Base-by-base conservation (phyloP, 495 filamentous ascomycete genomes). In the Aspergillus kassunensis region DNA sequence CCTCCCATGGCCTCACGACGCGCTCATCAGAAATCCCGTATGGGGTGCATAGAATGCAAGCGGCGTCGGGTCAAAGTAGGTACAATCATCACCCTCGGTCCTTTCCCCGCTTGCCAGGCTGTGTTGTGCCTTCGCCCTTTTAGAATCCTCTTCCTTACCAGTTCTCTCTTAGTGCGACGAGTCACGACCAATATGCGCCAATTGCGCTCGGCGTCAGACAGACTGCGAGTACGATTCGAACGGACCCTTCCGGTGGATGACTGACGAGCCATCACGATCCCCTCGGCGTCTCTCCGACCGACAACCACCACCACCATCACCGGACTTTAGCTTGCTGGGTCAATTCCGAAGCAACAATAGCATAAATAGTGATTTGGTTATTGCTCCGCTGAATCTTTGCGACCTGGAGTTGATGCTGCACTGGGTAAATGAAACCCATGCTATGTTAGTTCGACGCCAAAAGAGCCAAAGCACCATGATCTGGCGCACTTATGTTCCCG, bases 341-440 rank as follows among this genome's bases (percentile, higher is more conserved):
- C 53, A 55, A 36, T 52, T 67, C 9, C 46, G 54, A 41, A 57
- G 53, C 11, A 42, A 60, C 25, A 33, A 34, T 3, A 33, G 19
- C 31, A 19, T 30, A 15, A 25, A 25, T 20, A 12, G 23, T 20
- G 24, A 54, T 51, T 8, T 41, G 51, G 6, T 35, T 41, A 12
- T 44, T 47, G n/a, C 43, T 49, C 42, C 49, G 29, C 54, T 73
- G 10, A 74, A 73, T 39, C 40, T 72, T 24, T 54, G 58, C 31
- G 67, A 73, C 31, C 47, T 74, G 35, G 70, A 74, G 48, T 53
- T 73, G 36, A 74, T 74, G 70, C 69, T 73, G 62, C 71, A 74
- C 18, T 74, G 71, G 71, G 70, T 67, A 46, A 74, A 72, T 50
- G 40, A 60, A 24, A 71, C 69, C 1, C 61, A 64, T 48, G 49